phyloP scores from a whole-genome alignment of 768 basidiomycete species.

The Hygrophorus russula region DNA sequence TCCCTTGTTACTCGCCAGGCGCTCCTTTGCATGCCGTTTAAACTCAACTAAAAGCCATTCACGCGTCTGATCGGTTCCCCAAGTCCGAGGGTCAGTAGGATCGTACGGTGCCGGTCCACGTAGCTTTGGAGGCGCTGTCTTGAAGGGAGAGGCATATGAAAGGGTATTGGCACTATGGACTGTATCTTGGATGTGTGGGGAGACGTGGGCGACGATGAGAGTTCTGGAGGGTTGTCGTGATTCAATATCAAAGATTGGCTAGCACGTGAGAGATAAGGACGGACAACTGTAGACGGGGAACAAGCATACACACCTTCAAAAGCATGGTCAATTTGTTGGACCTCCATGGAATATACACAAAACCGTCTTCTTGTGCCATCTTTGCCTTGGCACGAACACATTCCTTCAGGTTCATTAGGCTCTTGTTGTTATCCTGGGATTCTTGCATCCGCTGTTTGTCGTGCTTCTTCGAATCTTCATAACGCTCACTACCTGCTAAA shows the following conservation, averaged over 20 bases:
- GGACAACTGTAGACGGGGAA: background rate
- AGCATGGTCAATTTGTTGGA: slow-evolving; percentile 24
- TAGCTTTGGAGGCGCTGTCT: slow-evolving; percentile 17
- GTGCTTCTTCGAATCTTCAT: slow-evolving; percentile 24
- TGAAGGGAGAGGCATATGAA: slow-evolving; percentile 23
- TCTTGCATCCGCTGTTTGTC: slow-evolving; percentile 24
- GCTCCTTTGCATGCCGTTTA: background rate
- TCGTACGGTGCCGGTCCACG: slow-evolving; percentile 21
- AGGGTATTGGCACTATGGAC: slow-evolving; percentile 21
- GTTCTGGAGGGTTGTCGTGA: slow-evolving; percentile 18
- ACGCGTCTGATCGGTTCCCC: slow-evolving; percentile 18
- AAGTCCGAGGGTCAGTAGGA: slow-evolving; percentile 20
- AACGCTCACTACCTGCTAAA: slow-evolving; percentile 24
- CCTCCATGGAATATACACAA: slow-evolving; percentile 26
- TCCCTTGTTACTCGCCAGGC: too few relatives aligned
- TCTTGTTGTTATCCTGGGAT: slow-evolving; percentile 24
- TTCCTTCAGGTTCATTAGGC: slow-evolving; percentile 24
- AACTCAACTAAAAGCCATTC: slow-evolving; percentile 13
- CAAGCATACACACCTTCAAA: slow-evolving; percentile 15
- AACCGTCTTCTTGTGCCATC: slow-evolving; percentile 22
- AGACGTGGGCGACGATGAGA: slow-evolving; percentile 24
- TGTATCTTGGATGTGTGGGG: slow-evolving; percentile 24
- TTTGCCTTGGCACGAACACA: slow-evolving; percentile 26
- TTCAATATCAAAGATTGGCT: slow-evolving; percentile 26
- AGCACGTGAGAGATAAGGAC: background rate